A percentile compares a stretch with the other conserved stretches of the same genome.
phyloP scores from a whole-genome alignment of 306 rosid genomes.

The Acacia melanoxylon region DNA sequence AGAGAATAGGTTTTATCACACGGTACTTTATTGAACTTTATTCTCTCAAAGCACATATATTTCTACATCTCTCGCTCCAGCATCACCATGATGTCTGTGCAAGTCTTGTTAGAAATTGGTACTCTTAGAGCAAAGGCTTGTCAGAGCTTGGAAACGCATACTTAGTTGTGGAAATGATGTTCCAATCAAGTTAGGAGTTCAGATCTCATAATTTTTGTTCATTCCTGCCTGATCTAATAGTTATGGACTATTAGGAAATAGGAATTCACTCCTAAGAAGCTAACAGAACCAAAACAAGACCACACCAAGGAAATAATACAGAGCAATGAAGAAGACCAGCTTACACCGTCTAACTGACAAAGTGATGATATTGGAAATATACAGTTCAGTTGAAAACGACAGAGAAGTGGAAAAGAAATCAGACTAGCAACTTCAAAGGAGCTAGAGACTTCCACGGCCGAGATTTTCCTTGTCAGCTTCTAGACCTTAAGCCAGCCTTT shows the following conservation, averaged over 20 bases:
- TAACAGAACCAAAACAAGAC: background rate
- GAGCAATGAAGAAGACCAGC: background rate
- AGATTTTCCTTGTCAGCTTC: background rate
- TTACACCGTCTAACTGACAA: background rate
- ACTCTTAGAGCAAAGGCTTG: background rate
- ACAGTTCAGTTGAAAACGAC: background rate
- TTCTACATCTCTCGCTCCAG: background rate
- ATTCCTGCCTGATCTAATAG: background rate
- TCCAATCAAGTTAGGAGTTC: background rate
- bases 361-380: background rate
- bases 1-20: background rate
- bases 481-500: background rate
- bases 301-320: background rate
- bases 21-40: background rate
- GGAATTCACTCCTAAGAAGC: background rate
- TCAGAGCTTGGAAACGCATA: background rate
- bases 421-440: background rate
- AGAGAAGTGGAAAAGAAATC: background rate
- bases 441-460: background rate
- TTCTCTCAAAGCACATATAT: background rate
- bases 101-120: background rate
- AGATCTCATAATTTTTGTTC: background rate
- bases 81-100: background rate
- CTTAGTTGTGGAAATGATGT: background rate
- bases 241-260: background rate